Evolutionary conservation across 805 yeast genomes (phyloP).

Genomic region (Candida krabiensis): DNA sequence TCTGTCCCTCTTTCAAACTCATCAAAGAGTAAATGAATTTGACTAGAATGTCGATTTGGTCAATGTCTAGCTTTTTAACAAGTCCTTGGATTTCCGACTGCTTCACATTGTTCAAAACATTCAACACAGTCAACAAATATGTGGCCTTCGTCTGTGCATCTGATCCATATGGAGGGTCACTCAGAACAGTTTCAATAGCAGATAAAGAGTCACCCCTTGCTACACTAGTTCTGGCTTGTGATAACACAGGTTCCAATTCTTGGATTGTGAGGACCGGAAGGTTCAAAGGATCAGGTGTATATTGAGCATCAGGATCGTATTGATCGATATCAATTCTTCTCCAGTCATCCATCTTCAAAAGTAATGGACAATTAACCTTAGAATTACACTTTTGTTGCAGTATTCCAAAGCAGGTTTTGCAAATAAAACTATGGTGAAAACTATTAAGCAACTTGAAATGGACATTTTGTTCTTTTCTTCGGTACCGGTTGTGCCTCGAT

Average conservation of each 20-base stretch:
- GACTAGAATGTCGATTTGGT: slow-evolving; percentile 73
- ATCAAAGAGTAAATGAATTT: slow-evolving; percentile 87
- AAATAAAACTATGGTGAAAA: no score
- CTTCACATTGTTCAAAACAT: slow-evolving; percentile 65
- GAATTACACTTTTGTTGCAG: slow-evolving; percentile 4
- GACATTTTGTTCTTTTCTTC: slow-evolving; percentile 9
- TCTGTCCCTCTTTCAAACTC: slow-evolving; percentile 74
- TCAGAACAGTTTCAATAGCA: slow-evolving; percentile 64
- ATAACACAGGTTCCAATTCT: slow-evolving; percentile 55
- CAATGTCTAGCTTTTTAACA: slow-evolving; percentile 56
- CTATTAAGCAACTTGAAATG: neutral
- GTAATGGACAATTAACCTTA: slow-evolving; percentile 5
- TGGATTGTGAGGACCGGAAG: slow-evolving; percentile 46
- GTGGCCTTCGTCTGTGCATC: slow-evolving; percentile 53
- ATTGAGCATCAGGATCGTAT: slow-evolving; percentile 73
- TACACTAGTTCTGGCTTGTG: slow-evolving; percentile 59
- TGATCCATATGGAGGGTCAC: slow-evolving; percentile 82
- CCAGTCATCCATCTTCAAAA: slow-evolving; percentile 63
- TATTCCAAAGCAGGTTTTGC: no score
- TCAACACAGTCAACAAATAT: slow-evolving; percentile 60
- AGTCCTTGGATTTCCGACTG: slow-evolving; percentile 65
- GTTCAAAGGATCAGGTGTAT: slow-evolving; percentile 26
- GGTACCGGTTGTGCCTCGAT: no score
- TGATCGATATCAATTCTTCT: slow-evolving; percentile 95
- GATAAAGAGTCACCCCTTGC: slow-evolving; percentile 71